These are phyloP conservation scores for Colletotrichum musae DNA, from an alignment of 2,329 filamentous ascomycete genomes.

Conservation along the genomic window DNA sequence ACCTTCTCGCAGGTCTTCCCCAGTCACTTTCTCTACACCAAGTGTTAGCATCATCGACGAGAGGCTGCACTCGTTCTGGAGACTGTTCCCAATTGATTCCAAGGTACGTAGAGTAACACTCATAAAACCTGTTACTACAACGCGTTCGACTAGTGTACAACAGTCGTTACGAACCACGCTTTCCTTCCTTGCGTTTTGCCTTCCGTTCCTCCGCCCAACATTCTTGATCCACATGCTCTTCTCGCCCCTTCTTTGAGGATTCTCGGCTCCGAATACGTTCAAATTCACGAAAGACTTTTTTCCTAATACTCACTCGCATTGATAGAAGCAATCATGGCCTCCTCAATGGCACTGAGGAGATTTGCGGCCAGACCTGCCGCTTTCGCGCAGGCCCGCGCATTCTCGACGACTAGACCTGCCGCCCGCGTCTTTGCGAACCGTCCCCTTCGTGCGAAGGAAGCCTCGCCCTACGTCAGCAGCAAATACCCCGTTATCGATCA, in stretches of 20 bases:
- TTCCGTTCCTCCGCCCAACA: conserved; percentile 5
- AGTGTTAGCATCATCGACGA: conserved; percentile 33
- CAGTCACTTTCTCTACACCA: conserved; percentile 24
- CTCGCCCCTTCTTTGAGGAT: neutral
- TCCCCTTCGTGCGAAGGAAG: conserved; percentile 93
- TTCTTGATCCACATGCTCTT: conserved; percentile 11
- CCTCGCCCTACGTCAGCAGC: conserved; percentile 85
- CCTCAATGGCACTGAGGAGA: conserved; percentile 76
- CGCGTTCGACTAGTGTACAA: conserved; percentile 24
- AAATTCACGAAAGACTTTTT: neutral
- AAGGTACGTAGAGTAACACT: conserved; percentile 10
- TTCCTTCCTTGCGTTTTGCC: neutral
- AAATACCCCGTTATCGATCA: conserved; percentile 99
- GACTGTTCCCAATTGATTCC: conserved; percentile 30
- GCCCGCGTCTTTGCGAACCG: conserved; percentile 89
- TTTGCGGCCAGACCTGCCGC: conserved; percentile 70
- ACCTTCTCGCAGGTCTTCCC: conserved; percentile 14
- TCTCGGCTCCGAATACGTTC: neutral
- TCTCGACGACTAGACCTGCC: conserved; percentile 88
- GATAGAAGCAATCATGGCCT: conserved; percentile 64
- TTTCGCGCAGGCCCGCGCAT: conserved; percentile 81
- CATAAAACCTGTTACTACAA: neutral
- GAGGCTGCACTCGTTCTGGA: conserved; percentile 39
- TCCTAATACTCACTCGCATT: conserved; percentile 23
- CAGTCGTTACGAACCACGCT: conserved; percentile 21